Evolutionary conservation across 805 yeast species (phyloP).

Genomic region (Yarrowia osloensis): DNA sequence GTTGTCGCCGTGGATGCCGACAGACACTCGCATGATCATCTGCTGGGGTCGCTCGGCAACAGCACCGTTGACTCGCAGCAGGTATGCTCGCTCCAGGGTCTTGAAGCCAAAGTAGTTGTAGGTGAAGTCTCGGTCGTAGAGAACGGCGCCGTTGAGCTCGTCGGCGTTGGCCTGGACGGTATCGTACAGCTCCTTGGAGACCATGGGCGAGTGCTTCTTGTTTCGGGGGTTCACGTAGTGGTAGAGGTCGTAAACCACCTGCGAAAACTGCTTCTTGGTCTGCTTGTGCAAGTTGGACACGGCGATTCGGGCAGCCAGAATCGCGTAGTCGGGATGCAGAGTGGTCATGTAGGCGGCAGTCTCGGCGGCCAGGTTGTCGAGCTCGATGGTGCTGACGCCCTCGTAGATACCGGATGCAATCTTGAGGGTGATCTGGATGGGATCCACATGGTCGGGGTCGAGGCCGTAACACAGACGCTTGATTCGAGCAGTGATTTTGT

Average conservation of each 20-base stretch:
- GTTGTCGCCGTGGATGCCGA: constrained; percentile 81
- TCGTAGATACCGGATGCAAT: constrained; percentile 91
- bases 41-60: constrained; percentile 93
- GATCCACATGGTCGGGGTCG: constrained; percentile 88
- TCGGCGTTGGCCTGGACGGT: constrained; percentile 65
- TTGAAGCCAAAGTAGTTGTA: constrained; percentile 87
- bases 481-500: constrained; percentile 93
- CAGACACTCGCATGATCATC: constrained; percentile 84
- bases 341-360: constrained; percentile 98
- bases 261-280: constrained; percentile 82
- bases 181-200: constrained; percentile 64
- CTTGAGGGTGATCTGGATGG: constrained; percentile 93
- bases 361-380: constrained; percentile 86
- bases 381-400: constrained; percentile 92
- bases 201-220: constrained; percentile 65
- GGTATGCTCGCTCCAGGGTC: constrained; percentile 86
- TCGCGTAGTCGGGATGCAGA: constrained; percentile 95
- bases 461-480: constrained; percentile 93
- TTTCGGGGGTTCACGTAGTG: constrained; percentile 81
- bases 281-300: constrained; percentile 92
- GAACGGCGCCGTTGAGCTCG: constrained; percentile 70
- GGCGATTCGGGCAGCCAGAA: constrained; percentile 93
- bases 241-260: constrained; percentile 71
- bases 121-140: constrained; percentile 72
- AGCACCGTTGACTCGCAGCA: constrained; percentile 61